Base-by-base conservation (phyloP, 768 basidiomycete species). In the Pleurotus pulmonarius region DNA sequence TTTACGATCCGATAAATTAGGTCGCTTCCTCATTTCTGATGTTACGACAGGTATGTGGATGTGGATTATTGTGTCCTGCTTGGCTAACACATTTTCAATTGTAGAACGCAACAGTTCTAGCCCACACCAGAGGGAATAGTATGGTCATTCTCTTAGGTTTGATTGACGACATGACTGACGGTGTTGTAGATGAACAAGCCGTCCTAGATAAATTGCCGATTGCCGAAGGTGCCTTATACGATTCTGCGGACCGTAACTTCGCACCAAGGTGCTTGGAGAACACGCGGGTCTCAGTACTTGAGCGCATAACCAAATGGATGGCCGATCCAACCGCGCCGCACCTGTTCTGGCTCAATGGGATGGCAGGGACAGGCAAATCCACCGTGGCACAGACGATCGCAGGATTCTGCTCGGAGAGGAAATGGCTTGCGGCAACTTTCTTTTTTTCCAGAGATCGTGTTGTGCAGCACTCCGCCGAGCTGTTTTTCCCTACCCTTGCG, bases 371-470 rank as follows among this genome's bases (percentile, higher is more conserved):
- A n/a, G 67, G 67, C 3, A 70, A 70, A 53, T 61, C 64, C 4
- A 63, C 66, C 4, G 61, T 70, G 11, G 62, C 63, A 9, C 66
- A 63, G 22, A 65, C 67, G 4, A 61, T 66, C 16, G 65, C 67
- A 6, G 63, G 65, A 15, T 13, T 13, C 1, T 60, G 65, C 24
- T 61, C 41, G 54, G 57, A 43, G 34, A 20, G 22, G 29, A 59
- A 55, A 15, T 49, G 13, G 5, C 64, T 73, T 8, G 68, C 67
- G 26, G 71, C 68, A 0, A 69, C 67, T 46, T 75, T 71, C 60
- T 74, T 74, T 58, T 72, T 74, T 61, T 72, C 67, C 0, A 59
- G 67, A n/a, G 60, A 63, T 12, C 66, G 67, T 37, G 44, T 59
- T 7, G 64, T 60, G 22, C 60, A 70, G 9, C 64, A 62, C 1